phyloP scores from a whole-genome alignment of 2,329 filamentous ascomycete species.

The Chrysoporthe cubensis region DNA sequence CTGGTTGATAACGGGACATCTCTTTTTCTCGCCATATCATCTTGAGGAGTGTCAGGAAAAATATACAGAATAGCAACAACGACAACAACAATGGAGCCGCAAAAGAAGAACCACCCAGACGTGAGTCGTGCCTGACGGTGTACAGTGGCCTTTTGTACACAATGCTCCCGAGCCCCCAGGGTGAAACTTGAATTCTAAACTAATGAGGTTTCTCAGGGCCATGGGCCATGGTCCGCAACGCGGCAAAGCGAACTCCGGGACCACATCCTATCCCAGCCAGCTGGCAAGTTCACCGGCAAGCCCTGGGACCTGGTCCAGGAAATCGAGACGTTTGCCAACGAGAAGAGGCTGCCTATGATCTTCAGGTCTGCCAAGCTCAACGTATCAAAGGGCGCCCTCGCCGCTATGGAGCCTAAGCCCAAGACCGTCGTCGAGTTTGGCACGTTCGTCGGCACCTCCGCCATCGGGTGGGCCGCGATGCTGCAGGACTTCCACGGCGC shows the following conservation, averaged over 20 bases:
- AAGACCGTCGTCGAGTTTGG: slow-evolving; percentile 42
- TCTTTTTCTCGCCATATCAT: background rate
- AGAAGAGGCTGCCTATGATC: slow-evolving; percentile 39
- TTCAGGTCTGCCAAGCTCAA: slow-evolving; percentile 37
- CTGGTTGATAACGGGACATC: background rate
- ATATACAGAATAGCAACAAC: background rate
- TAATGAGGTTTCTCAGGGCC: background rate
- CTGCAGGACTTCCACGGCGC: slow-evolving; percentile 33
- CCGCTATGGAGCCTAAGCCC: slow-evolving; percentile 34
- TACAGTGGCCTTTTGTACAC: too few species aligned
- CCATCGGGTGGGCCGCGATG: slow-evolving; percentile 38
- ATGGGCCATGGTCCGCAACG: background rate
- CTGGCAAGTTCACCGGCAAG: slow-evolving; percentile 31
- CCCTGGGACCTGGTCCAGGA: slow-evolving; percentile 36
- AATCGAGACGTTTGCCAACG: slow-evolving; percentile 39
- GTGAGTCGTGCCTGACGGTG: background rate
- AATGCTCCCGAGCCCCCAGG: background rate
- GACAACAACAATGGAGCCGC: background rate
- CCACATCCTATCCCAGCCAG: slow-evolving; percentile 27
- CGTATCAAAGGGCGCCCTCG: slow-evolving; percentile 32
- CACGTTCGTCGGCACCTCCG: slow-evolving; percentile 42
- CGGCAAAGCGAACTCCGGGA: slow-evolving; percentile 17
- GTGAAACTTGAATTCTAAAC: background rate
- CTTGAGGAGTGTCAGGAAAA: background rate
- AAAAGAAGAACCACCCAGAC: background rate